A percentile compares a stretch with the other conserved stretches of the same genome.
Conservation (phyloP, 257 asterid genomes). For the Scutellaria barbata region DNA sequence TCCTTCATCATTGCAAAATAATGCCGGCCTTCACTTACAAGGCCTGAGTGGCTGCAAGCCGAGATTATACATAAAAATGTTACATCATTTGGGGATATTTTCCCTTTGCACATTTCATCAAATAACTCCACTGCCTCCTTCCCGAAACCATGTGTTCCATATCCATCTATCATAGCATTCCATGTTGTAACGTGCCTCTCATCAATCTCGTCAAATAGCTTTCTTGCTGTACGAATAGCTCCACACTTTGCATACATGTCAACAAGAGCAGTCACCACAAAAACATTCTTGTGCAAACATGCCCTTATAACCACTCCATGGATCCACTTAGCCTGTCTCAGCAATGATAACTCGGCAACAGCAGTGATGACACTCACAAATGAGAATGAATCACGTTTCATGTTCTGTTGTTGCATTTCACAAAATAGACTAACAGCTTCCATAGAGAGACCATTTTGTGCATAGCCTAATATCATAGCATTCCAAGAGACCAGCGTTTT, state of each 20-base stretch:
- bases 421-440: constrained; percentile 71
- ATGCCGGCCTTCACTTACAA: constrained; percentile 60
- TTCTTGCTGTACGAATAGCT: constrained; percentile 69
- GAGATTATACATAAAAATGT: constrained; percentile 87
- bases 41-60: constrained; percentile 97
- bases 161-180: constrained; percentile 99
- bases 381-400: constrained; percentile 82
- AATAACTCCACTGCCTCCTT: constrained; percentile 69
- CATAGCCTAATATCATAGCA: constrained; percentile 84
- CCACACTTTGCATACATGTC: constrained; percentile 97
- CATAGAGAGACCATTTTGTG: constrained; percentile 64
- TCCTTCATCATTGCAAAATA: constrained; percentile 71
- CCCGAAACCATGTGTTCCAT: constrained; percentile 94
- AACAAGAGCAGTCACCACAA: constrained; percentile 80
- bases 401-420: constrained; percentile 58
- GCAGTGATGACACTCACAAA: constrained; percentile 82
- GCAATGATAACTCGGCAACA: constrained; percentile 77
- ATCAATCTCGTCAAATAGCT: constrained; percentile 63
- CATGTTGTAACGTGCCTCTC: constrained; percentile 84
- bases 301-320: constrained; percentile 72
- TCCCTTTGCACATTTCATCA: constrained; percentile 64
- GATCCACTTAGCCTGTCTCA: constrained; percentile 86
- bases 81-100: constrained; percentile 59
- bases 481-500: constrained; percentile 91
- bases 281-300: constrained; percentile 58